Evolutionary conservation across 2,329 filamentous ascomycete genomes (phyloP).

Genomic region (Penicillium sp.): DNA sequence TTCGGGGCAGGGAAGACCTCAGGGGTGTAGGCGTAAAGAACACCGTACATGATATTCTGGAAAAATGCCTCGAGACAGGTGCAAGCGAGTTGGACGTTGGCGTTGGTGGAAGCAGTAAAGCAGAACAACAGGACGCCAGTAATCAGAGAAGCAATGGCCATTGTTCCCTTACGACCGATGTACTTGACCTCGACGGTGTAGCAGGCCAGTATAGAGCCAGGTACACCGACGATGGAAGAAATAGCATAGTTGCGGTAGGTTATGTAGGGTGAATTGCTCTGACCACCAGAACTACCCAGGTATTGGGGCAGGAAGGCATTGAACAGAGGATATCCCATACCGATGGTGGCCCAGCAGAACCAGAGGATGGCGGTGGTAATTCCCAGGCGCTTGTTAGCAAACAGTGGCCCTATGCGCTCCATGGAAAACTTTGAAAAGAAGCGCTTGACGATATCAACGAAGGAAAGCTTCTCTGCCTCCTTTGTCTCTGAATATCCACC

Average conservation of each 20-base stretch:
- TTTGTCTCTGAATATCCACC: conserved; percentile 51
- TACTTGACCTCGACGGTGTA: conserved; percentile 74
- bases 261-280: conserved; percentile 51
- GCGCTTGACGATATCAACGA: conserved; percentile 56
- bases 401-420: conserved; percentile 68
- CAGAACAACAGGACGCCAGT: conserved; percentile 60
- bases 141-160: conserved; percentile 56
- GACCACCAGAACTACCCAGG: conserved; percentile 66
- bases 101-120: conserved; percentile 55
- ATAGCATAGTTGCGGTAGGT: conserved; percentile 82
- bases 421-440: conserved; percentile 69
- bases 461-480: conserved; percentile 45
- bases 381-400: conserved; percentile 52
- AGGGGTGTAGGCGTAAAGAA: conserved; percentile 63
- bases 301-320: conserved; percentile 89
- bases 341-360: conserved; percentile 82
- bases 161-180: conserved; percentile 61
- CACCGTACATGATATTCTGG: conserved; percentile 61
- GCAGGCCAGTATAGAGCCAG: conserved; percentile 74
- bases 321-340: conserved; percentile 86
- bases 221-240: conserved; percentile 74
- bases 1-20: conserved; percentile 62
- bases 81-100: conserved; percentile 56
- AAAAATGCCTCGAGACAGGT: conserved; percentile 61
- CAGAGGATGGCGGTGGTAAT: conserved; percentile 64